Base-by-base conservation (phyloP, 192 early-diverging fungal genomes). In the Chytriomyces confervae region DNA sequence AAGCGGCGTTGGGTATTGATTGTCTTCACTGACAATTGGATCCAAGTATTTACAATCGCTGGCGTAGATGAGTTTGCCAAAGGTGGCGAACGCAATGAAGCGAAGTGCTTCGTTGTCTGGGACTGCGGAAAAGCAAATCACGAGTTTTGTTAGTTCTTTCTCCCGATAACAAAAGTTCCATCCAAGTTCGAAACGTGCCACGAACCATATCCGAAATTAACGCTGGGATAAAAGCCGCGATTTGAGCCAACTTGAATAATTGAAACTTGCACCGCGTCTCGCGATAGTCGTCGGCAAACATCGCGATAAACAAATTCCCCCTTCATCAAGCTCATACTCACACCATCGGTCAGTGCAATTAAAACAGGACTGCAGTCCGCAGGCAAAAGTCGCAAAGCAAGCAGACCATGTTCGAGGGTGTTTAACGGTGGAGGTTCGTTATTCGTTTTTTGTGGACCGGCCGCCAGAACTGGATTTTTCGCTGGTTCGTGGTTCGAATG, bases 311-410 rank as follows among this genome's bases (percentile, higher is more conserved):
- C 60, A n/a, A 67, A 69, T 61, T 85, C 85, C 4, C 79, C 79
- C 47, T 77, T 72, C 36, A 75, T 66, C 27, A 66, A 49, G 16
- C 66, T 78, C 48, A 72, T 61, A 6, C 70, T 69, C 27, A 89
- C 86, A 0, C 88, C 88, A 72, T 89, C 85, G 1, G 86, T 89
- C 36, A 89, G 53, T 6, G 79, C 75, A 9, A 89, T 82, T 5
- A 89, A 57, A 7, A 74, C 78, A 23, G 85, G 82, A 43, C 74
- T 69, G n/a, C 57, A 66, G 64, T 89, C 81, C n/a, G 27, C 7
- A 18, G 86, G 84, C 20, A 86, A 47, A 0, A 87, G 77, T 23
- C 79, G 62, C 63, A 89, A 66, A 5, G 83, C 83, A 11, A 82
- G 69, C n/a, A 89, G 57, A 3, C 64, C 86, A 51, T 76, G 27